Base-by-base conservation (phyloP, 2,329 filamentous ascomycete genomes). In the Pochonia chlamydosporia region DNA sequence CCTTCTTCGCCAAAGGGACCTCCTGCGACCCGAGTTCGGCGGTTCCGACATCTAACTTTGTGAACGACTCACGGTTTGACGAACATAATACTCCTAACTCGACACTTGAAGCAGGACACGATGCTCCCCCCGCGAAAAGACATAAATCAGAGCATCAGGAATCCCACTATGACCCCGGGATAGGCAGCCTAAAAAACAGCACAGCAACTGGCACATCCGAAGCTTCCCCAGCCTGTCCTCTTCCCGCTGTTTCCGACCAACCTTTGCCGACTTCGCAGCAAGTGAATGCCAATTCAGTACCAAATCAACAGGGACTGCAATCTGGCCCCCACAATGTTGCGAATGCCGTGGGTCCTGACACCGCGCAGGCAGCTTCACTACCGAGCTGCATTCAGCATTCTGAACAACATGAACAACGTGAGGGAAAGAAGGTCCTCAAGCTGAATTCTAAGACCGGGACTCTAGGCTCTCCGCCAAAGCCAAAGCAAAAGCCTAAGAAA, bases 361-460 rank as follows among this genome's bases (percentile, higher is more conserved):
- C n/a, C 13, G 5, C 20, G 6, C 35, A 23, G 11, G n/a, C 14
- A n/a, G 9, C 20, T 21, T 11, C 9, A 18, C 5, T 10, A 13
- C 21, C 35, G 7, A 23, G 18, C 16, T 8, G 35, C 35, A 21
- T 13, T 3, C 18, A 21, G 7, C 35, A 39, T 9, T 5, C 35
- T 20, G 35, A 30, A 35, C 40, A 31, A 16, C 24, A 52, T 8
- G 39, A 48, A 20, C 40, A 54, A 26, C 49, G 46, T 24, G 39
- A 53, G 26, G 26, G 49, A 1, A 71, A 67, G 37, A 82, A 76
- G 52, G 54, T 84, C 1, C 61, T 84, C 18, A 74, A 68, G 50
- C 71, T 82, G 55, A 82, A 84, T 51, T 70, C 71, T 1, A 78
- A 73, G 50, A 84, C 80, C 1, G 80, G 81, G 5, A 84, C 80